A percentile compares a stretch with the other conserved stretches of the same genome.
phyloP scores from a whole-genome alignment of 352 stramenopile species.

The Hyaloperonospora arabidopsidis region DNA sequence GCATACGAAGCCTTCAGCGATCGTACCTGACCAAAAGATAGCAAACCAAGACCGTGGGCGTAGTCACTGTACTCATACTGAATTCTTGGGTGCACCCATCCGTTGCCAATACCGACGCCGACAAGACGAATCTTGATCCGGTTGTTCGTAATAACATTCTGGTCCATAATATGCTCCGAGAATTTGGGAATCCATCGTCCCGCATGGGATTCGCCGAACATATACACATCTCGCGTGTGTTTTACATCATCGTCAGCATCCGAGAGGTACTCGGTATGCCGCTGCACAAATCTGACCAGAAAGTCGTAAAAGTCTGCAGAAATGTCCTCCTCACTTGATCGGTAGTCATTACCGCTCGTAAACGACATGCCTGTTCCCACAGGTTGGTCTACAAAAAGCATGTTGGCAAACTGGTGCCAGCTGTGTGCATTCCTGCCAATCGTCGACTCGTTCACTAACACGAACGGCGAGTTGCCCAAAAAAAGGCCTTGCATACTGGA shows the following conservation, averaged over 20 bases:
- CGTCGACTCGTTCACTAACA: conserved; percentile 39
- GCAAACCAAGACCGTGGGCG: conserved; percentile 87
- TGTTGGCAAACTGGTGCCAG: conserved; percentile 64
- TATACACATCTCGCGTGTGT: conserved; percentile 80
- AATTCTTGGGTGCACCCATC: conserved; percentile 92
- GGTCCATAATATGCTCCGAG: conserved; percentile 86
- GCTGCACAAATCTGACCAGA: conserved; percentile 87
- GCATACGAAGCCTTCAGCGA: conserved; percentile 51
- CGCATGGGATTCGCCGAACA: conserved; percentile 95
- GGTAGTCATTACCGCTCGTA: conserved; percentile 46
- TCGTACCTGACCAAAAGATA: conserved; percentile 75
- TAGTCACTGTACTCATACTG: conserved; percentile 95
- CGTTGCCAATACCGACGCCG: conserved; percentile 95
- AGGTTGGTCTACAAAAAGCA: conserved; percentile 82
- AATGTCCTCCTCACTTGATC: conserved; percentile 37
- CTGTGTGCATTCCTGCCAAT: conserved; percentile 63
- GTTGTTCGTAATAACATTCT: conserved; percentile 51
- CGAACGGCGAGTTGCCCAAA: conserved; percentile 65
- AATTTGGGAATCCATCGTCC: conserved; percentile 96
- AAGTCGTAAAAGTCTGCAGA: conserved; percentile 90
- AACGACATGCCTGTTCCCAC: conserved; percentile 75
- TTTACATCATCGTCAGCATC: conserved; percentile 30
- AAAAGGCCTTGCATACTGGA: conserved; percentile 77
- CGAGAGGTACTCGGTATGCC: conserved; percentile 71
- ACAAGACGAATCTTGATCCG: conserved; percentile 50